These are phyloP conservation scores for Fusarium compactum DNA, from an alignment of 2,329 filamentous ascomycete genomes.

Conservation along the genomic window DNA sequence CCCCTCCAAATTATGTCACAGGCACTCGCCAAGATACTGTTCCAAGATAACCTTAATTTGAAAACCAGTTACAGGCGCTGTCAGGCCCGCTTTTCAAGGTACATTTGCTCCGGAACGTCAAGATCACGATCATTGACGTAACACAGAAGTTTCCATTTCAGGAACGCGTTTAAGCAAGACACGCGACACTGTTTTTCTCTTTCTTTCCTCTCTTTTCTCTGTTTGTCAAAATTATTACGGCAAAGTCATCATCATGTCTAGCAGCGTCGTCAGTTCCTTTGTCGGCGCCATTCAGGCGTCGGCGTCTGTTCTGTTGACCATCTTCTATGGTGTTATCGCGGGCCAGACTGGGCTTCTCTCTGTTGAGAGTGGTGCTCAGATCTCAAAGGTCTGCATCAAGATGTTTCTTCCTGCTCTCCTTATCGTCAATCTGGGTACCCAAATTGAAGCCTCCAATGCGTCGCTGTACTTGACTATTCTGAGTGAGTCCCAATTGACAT, in stretches of 20 bases:
- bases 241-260: conserved; percentile 12
- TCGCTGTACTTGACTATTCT: conserved; percentile 21
- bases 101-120: conserved; percentile 25
- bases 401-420: conserved; percentile 36
- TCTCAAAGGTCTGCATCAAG: conserved; percentile 35
- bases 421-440: conserved; percentile 28
- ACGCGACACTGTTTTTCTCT: neutral
- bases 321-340: conserved; percentile 31
- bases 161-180: neutral
- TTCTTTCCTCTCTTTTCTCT: neutral
- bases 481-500: neutral
- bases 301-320: conserved; percentile 35
- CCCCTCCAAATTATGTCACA: conserved; percentile 2
- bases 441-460: conserved; percentile 29
- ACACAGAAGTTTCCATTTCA: neutral
- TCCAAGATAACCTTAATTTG: conserved; percentile 19
- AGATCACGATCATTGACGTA: conserved; percentile 22
- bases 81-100: conserved; percentile 17
- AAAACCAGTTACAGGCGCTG: neutral
- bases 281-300: conserved; percentile 37
- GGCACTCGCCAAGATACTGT: neutral
- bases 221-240: too few relatives aligned
- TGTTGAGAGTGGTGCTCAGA: conserved; percentile 32
- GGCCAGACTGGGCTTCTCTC: conserved; percentile 29
- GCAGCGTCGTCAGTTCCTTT: conserved; percentile 27